These are phyloP conservation scores for Escallonia rubra DNA, from an alignment of 129 eudicot genomes.

Conservation along the genomic window DNA sequence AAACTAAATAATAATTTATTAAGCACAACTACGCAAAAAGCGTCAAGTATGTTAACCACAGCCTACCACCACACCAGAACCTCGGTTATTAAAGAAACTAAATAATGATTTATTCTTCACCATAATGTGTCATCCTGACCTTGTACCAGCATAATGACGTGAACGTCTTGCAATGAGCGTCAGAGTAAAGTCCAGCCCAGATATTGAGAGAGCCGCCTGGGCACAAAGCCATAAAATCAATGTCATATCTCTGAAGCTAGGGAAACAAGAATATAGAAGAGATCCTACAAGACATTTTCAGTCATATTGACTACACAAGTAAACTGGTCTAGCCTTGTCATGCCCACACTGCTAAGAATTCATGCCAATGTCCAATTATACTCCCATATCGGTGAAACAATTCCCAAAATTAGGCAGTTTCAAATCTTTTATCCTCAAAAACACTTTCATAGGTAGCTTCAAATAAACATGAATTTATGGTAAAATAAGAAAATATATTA, in stretches of 20 bases:
- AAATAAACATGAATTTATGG: no score
- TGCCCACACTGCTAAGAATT: neutral
- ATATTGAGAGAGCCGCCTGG: slow-evolving; percentile 49
- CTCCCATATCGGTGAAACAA: neutral
- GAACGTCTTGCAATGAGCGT: slow-evolving; percentile 85
- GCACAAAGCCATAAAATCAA: slow-evolving; percentile 15
- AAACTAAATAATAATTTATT: no score
- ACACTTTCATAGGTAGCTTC: no score
- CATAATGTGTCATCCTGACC: slow-evolving; percentile 30
- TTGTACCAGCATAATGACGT: slow-evolving; percentile 81
- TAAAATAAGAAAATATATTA: neutral
- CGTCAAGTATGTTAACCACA: no score
- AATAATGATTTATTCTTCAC: neutral
- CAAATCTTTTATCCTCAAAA: neutral
- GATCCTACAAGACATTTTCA: neutral
- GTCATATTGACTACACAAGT: neutral
- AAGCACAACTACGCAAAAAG: no score
- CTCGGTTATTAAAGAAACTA: no score
- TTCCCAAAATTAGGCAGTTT: neutral
- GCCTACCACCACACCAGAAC: no score
- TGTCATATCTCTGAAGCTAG: neutral
- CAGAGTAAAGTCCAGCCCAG: slow-evolving; percentile 50
- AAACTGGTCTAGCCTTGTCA: neutral
- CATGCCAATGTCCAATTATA: neutral
- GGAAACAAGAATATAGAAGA: neutral